These are phyloP conservation scores for Diplocarpon mali DNA, from an alignment of 2,329 filamentous ascomycete species.

Conservation along the genomic window DNA sequence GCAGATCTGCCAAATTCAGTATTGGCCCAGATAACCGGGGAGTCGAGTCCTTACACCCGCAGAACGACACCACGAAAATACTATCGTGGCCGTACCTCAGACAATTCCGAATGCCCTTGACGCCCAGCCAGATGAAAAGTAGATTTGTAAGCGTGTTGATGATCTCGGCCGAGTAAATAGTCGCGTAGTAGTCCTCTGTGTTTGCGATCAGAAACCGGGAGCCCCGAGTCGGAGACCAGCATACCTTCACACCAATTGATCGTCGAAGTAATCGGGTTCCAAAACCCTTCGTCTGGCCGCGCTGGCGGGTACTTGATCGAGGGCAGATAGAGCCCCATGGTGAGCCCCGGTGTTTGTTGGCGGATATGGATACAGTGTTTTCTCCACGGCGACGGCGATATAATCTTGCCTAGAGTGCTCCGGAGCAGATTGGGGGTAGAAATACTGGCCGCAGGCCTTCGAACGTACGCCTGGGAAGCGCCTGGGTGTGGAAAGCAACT, in stretches of 20 bases:
- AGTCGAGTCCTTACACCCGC: constrained; percentile 23
- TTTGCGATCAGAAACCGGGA: constrained; percentile 3
- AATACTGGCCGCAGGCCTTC: too few relatives aligned
- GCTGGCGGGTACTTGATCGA: constrained; percentile 27
- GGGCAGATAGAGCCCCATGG: constrained; percentile 20
- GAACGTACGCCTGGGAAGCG: too few relatives aligned
- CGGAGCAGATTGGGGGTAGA: too few relatives aligned
- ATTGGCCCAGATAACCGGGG: not conserved
- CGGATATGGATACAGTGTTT: too few relatives aligned
- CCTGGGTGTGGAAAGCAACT: too few relatives aligned
- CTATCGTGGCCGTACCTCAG: constrained; percentile 58
- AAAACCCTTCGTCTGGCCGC: constrained; percentile 24
- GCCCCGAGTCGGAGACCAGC: constrained; percentile 28
- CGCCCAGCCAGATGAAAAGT: constrained; percentile 68
- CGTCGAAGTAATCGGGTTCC: constrained; percentile 27
- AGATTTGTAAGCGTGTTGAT: constrained; percentile 74
- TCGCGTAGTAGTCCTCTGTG: constrained; percentile 61
- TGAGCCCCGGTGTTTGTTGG: not conserved
- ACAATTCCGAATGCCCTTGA: constrained; percentile 66
- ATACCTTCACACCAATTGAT: constrained; percentile 67
- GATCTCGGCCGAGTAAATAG: constrained; percentile 64
- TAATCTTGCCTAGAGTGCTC: too few relatives aligned
- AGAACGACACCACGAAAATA: constrained; percentile 61
- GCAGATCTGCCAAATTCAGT: constrained; percentile 18
- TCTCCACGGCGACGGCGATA: too few relatives aligned